Conservation (phyloP, 176 grass and related monocot genomes). For the Calamus simplicifolius region DNA sequence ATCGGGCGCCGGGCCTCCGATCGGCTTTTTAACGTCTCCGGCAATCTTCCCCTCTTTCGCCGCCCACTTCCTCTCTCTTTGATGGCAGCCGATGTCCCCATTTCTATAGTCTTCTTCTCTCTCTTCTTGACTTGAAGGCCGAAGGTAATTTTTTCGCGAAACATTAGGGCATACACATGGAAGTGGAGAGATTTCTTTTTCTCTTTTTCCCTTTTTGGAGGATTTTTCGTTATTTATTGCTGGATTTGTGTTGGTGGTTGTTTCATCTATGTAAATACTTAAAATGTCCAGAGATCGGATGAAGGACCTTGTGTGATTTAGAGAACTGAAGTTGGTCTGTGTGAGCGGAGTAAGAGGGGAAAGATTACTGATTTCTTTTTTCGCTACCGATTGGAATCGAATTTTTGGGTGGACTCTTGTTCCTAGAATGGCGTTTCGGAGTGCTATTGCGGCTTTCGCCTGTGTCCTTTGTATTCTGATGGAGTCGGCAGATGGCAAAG, state of each 20-base stretch:
- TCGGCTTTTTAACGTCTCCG: background rate
- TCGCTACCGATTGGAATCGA: too few species aligned
- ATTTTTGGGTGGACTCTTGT: constrained; percentile 7
- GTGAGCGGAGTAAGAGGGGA: constrained; percentile 10
- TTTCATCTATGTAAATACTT: constrained; percentile 1
- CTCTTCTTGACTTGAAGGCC: constrained; percentile 8
- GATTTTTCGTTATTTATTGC: background rate
- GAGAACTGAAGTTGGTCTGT: constrained; percentile 4
- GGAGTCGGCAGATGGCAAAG: too few species aligned
- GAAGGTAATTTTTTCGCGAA: too few species aligned
- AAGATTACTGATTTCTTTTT: background rate
- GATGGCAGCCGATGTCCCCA: constrained; percentile 57
- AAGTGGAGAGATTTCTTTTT: background rate
- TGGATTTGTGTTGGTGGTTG: constrained; percentile 1
- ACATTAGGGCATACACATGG: too few species aligned
- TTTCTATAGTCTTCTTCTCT: constrained; percentile 2
- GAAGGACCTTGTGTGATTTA: background rate
- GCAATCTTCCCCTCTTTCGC: background rate
- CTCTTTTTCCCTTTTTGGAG: background rate
- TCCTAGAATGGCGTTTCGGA: background rate
- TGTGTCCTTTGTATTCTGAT: too few species aligned
- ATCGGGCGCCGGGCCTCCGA: background rate
- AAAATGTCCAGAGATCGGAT: constrained; percentile 23
- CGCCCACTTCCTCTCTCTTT: background rate
- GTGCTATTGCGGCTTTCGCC: too few species aligned